Evolutionary conservation across 768 basidiomycete genomes (phyloP), one percentile per base, ranked within the genome.

Genomic region (Boletus tomentosulus): DNA sequence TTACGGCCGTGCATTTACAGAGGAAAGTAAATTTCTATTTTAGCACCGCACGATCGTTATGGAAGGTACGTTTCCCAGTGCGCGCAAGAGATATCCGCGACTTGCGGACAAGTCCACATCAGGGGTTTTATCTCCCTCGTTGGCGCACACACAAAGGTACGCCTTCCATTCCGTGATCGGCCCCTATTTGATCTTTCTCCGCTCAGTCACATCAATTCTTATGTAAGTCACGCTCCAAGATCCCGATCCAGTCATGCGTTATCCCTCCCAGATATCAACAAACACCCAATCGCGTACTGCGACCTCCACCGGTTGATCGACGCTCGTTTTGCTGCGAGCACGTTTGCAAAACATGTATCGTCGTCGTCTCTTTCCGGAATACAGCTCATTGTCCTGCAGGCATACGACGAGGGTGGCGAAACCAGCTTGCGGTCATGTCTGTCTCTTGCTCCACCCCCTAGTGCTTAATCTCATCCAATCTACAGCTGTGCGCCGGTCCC

Each of bases 71-170:
- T 67, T 61, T 51, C 50, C 39, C 60, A 93, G 90, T 80, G 85
- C 60, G 79, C 88, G 8, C 86, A 92, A 57, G 78, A 81, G 51
- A 77, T 93, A 46, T 60, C 81, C 28, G 69, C 76, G 1, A 63
- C 61, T 33, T 75, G 69, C n/a, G 84, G 73, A 9, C 71, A 75
- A 15, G 69, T 87, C 62, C 78, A 68, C 42, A 71, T 92, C 8
- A 75, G 85, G 53, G 96, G 96, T 0, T 98, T 98, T 66, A 83
- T 97, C 52, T 89, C 91, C 65, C 75, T 92, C 6, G 79, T 82
- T 16, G 90, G 91, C 8, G 80, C 86, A 24, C 71, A 76, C 56
- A 85, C 89, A 22, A 92, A 87, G 75, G 93, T 85, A 62, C 3
- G 6, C n/a, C 50, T 60, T 54, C 59, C 55, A 53, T 59, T 62